Percentiles rank a stretch among this genome's conserved stretches.
Conservation (phyloP, 75 land plant species). For the Pinus tabuliformis region DNA sequence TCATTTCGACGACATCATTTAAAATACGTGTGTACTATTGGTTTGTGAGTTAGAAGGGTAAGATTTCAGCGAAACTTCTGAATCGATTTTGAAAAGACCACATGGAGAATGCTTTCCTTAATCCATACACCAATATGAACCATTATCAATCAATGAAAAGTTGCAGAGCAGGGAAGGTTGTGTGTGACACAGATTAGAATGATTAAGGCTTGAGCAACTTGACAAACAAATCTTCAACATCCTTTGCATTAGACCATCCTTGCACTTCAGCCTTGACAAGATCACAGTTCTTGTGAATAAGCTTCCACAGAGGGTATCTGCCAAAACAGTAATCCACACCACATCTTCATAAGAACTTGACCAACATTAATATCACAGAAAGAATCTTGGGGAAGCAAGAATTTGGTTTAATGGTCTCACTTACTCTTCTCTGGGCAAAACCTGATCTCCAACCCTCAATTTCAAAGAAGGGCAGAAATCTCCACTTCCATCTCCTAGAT, state of each 20-base stretch:
- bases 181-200: too few species aligned
- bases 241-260: slow-evolving; percentile 6
- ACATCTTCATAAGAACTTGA: not conserved
- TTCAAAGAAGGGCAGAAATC: slow-evolving; percentile 77
- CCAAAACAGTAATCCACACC: not conserved
- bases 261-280: slow-evolving; percentile 1
- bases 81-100: too few species aligned
- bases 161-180: too few species aligned
- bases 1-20: too few species aligned
- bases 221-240: not conserved
- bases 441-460: slow-evolving; percentile 42
- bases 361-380: not conserved
- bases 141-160: too few species aligned
- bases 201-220: too few species aligned
- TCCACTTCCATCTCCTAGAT: slow-evolving; percentile 80
- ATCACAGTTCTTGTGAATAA: not conserved
- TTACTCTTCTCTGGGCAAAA: slow-evolving; percentile 62
- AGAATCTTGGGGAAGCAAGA: not conserved
- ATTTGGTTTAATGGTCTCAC: not conserved
- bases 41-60: too few species aligned
- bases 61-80: too few species aligned
- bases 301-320: slow-evolving; percentile 7
- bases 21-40: too few species aligned
- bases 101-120: too few species aligned
- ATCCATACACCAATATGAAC: too few species aligned